Evolutionary conservation across 1,139 yeast genomes (phyloP).

Genomic region (Candida gigantensis): DNA sequence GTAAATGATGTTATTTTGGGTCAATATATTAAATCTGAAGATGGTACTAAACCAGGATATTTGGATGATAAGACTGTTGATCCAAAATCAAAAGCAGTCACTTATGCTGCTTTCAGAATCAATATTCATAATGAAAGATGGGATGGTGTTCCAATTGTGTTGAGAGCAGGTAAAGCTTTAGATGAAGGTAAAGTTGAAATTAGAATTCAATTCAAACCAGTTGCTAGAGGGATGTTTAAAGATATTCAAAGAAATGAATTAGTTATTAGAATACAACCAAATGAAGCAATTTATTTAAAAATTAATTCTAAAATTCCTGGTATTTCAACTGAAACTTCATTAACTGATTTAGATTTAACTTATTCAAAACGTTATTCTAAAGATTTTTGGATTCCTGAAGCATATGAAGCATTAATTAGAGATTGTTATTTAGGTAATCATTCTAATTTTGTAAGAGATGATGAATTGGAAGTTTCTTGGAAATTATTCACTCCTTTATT

Average conservation of each 20-base stretch:
- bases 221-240: constrained; percentile 77
- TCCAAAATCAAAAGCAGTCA: constrained; percentile 78
- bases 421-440: constrained; percentile 92
- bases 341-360: constrained; percentile 88
- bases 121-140: constrained; percentile 89
- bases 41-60: constrained; percentile 88
- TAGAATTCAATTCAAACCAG: constrained; percentile 87
- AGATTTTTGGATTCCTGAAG: constrained; percentile 95
- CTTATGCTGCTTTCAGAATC: constrained; percentile 84
- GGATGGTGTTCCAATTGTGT: constrained; percentile 95
- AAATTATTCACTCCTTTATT: constrained; percentile 87
- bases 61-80: constrained; percentile 92
- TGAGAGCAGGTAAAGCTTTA: constrained; percentile 96
- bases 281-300: constrained; percentile 90
- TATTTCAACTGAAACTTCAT: constrained; percentile 72
- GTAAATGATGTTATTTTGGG: constrained; percentile 74
- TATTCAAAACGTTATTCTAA: constrained; percentile 76
- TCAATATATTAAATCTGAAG: constrained; percentile 81
- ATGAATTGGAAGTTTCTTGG: constrained; percentile 95
- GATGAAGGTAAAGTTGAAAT: constrained; percentile 93
- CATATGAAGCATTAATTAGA: constrained; percentile 91
- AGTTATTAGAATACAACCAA: constrained; percentile 91
- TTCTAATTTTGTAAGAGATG: constrained; percentile 96
- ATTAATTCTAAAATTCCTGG: constrained; percentile 95
- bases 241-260: constrained; percentile 88